These are phyloP conservation scores for Fusarium vanettenii DNA, from an alignment of 2,329 filamentous ascomycete species.

Conservation along the genomic window DNA sequence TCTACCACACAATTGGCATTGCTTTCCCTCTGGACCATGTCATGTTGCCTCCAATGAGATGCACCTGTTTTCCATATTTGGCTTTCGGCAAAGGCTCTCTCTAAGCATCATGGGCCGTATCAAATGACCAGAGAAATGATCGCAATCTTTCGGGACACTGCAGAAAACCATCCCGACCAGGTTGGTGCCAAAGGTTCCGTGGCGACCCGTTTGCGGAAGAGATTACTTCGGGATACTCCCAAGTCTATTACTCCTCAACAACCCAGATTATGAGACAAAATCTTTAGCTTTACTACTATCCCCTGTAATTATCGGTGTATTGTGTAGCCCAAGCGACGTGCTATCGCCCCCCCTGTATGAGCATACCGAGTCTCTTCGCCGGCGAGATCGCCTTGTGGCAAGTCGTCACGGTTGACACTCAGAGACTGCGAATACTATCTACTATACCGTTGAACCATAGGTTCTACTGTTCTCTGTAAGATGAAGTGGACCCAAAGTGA, in stretches of 20 bases:
- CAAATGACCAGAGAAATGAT: neutral
- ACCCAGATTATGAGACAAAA: neutral
- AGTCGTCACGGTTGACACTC: neutral
- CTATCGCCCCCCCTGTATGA: neutral
- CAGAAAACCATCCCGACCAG: neutral
- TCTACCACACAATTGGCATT: neutral
- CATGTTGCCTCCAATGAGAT: neutral
- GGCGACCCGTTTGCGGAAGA: neutral
- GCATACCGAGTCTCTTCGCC: neutral
- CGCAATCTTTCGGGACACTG: neutral
- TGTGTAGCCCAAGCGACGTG: neutral
- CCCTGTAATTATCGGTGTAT: neutral
- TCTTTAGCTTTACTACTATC: neutral
- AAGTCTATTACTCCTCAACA: neutral
- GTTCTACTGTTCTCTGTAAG: neutral
- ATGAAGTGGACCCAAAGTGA: neutral
- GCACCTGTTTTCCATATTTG: neutral
- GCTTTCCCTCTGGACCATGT: neutral
- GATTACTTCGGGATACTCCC: neutral
- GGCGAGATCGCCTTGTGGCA: neutral
- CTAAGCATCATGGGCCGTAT: neutral
- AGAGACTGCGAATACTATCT: neutral
- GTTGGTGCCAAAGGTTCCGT: neutral
- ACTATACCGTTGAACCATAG: neutral
- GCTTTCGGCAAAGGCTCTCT: neutral